These are phyloP conservation scores for Lepidium aucheri DNA, from an alignment of 345 rosid genomes.

Conservation along the genomic window DNA sequence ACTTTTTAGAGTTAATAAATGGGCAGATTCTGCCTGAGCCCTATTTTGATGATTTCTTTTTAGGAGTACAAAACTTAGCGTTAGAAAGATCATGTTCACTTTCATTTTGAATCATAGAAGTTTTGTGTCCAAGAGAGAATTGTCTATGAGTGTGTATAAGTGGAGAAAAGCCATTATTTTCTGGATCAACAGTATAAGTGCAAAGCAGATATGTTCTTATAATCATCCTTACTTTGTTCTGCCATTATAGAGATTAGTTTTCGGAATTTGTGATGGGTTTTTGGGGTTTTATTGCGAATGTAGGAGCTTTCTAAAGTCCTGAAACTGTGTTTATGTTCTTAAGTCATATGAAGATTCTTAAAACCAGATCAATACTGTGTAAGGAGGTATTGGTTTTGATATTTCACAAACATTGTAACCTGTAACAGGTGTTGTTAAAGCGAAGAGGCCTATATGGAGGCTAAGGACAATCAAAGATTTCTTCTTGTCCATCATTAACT, in stretches of 20 bases:
- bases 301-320: not conserved
- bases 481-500: constrained; percentile 23
- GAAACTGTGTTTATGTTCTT: not conserved
- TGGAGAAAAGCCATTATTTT: not conserved
- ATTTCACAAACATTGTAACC: not conserved
- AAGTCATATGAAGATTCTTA: not conserved
- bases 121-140: not conserved
- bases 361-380: not conserved
- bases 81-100: not conserved
- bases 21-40: not conserved
- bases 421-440: constrained; percentile 26
- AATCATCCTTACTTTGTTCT: too few relatives aligned
- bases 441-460: constrained; percentile 23
- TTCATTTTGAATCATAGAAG: not conserved
- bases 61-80: not conserved
- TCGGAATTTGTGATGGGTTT: not conserved
- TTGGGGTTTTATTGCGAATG: not conserved
- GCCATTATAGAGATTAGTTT: not conserved
- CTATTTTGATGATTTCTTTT: not conserved
- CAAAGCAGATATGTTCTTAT: not conserved
- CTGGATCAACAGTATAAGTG: not conserved
- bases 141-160: not conserved
- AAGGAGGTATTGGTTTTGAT: not conserved
- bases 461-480: constrained; percentile 25
- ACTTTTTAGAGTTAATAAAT: not conserved